Conservation (phyloP, 768 basidiomycete genomes). For the Lactarius tabidus region DNA sequence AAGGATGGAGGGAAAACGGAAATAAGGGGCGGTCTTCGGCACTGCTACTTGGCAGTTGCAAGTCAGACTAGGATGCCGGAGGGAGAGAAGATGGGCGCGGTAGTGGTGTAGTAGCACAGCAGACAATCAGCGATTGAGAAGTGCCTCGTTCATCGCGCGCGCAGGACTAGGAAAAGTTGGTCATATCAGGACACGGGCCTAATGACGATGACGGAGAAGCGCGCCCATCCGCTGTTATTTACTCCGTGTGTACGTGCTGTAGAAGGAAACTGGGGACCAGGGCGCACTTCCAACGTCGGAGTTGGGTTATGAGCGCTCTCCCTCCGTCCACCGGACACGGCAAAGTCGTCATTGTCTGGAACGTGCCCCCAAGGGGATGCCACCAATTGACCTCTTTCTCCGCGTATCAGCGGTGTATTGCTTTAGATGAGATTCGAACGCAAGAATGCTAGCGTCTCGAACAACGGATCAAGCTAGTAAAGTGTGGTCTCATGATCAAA, state of each 20-base stretch:
- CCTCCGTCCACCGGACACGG: neutral
- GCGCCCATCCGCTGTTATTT: neutral
- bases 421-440: too few species aligned
- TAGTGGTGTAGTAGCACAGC: neutral
- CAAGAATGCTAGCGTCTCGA: too few species aligned
- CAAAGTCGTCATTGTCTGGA: neutral
- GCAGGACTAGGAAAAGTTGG: neutral
- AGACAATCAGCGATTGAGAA: neutral
- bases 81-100: neutral
- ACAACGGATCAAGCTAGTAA: too few species aligned
- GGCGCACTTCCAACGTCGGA: neutral
- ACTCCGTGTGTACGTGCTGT: neutral
- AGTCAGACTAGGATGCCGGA: neutral
- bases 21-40: neutral
- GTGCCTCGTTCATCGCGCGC: conserved; percentile 4
- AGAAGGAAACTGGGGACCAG: neutral
- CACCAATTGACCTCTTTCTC: neutral
- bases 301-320: neutral
- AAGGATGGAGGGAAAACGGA: neutral
- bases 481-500: too few species aligned
- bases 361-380: neutral
- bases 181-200: neutral
- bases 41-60: neutral
- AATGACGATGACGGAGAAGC: neutral
- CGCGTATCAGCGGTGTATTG: too few species aligned